Percentiles rank a stretch among this genome's conserved stretches.
phyloP scores from a whole-genome alignment of 805 yeast genomes.

The Brettanomyces nanus region DNA sequence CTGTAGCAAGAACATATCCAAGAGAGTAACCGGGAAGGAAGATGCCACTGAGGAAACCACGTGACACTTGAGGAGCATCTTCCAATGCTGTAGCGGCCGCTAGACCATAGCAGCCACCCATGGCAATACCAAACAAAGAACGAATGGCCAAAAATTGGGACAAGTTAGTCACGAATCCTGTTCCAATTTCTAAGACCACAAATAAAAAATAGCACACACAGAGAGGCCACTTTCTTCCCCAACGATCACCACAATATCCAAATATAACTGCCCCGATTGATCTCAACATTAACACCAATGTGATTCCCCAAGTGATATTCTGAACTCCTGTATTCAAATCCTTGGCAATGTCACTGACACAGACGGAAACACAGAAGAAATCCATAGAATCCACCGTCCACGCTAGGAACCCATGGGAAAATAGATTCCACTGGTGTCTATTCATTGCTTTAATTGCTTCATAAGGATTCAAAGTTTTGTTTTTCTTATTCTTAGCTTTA shows the following conservation, averaged over 20 bases:
- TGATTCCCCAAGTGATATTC: slow-evolving; percentile 39
- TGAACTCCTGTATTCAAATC: slow-evolving; percentile 29
- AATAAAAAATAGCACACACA: slow-evolving; percentile 31
- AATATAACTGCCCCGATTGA: slow-evolving; percentile 46
- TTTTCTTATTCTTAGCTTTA: not conserved
- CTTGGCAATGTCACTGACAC: slow-evolving; percentile 31
- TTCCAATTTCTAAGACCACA: slow-evolving; percentile 41
- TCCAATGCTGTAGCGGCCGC: slow-evolving; percentile 36
- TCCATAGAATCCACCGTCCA: slow-evolving; percentile 54
- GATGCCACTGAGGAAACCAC: slow-evolving; percentile 47
- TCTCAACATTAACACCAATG: slow-evolving; percentile 47
- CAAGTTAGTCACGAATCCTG: slow-evolving; percentile 43
- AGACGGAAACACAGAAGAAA: slow-evolving; percentile 34
- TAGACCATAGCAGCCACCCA: slow-evolving; percentile 41
- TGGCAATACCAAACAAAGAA: slow-evolving; percentile 44
- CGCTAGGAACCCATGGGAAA: slow-evolving; percentile 36
- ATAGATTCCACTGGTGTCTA: slow-evolving; percentile 39
- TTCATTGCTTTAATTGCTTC: slow-evolving; percentile 36
- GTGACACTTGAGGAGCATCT: slow-evolving; percentile 33
- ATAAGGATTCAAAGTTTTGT: slow-evolving; percentile 39
- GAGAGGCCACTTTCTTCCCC: slow-evolving; percentile 45
- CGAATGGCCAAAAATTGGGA: slow-evolving; percentile 44
- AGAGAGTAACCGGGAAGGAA: slow-evolving; percentile 66
- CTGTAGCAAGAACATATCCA: slow-evolving; percentile 48
- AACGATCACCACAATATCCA: slow-evolving; percentile 41